Evolutionary conservation across 1,284 basidiomycete species (phyloP).

Genomic region (Cryptococcus neoformans): DNA sequence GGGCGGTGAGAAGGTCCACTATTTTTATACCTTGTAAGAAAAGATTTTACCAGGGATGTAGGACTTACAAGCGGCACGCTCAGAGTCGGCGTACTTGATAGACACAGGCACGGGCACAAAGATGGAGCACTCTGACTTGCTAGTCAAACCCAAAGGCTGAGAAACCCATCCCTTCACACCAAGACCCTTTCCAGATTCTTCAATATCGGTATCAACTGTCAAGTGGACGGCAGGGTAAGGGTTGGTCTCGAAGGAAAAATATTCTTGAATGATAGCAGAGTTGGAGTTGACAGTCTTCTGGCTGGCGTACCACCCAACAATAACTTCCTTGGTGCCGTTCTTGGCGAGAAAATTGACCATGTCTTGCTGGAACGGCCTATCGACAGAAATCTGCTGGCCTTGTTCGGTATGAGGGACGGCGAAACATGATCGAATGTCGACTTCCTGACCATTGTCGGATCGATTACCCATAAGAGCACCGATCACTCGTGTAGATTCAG

Average conservation of each 20-base stretch:
- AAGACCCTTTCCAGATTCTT: slow-evolving; percentile 65
- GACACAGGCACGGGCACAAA: slow-evolving; percentile 84
- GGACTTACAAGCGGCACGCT: slow-evolving; percentile 75
- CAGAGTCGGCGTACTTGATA: slow-evolving; percentile 74
- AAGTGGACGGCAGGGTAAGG: slow-evolving; percentile 90
- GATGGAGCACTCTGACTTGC: slow-evolving; percentile 87
- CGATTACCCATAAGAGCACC: slow-evolving; percentile 91
- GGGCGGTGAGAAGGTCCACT: slow-evolving; percentile 72
- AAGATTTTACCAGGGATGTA: neutral
- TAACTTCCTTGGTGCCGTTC: slow-evolving; percentile 47
- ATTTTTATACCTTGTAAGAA: slow-evolving; percentile 1
- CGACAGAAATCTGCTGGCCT: slow-evolving; percentile 86
- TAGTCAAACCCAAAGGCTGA: slow-evolving; percentile 61
- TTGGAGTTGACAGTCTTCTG: slow-evolving; percentile 86
- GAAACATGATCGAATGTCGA: slow-evolving; percentile 75
- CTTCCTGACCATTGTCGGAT: slow-evolving; percentile 61
- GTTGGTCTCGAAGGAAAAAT: slow-evolving; percentile 88
- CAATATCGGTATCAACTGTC: slow-evolving; percentile 72
- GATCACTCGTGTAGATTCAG: slow-evolving; percentile 65
- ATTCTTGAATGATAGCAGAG: slow-evolving; percentile 97
- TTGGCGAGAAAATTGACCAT: slow-evolving; percentile 76
- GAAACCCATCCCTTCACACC: slow-evolving; percentile 87
- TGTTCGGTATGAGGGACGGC: slow-evolving; percentile 90
- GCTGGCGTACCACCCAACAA: slow-evolving; percentile 67
- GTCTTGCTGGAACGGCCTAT: slow-evolving; percentile 91